phyloP scores from a whole-genome alignment of 805 yeast genomes.

The Teunomyces stri region DNA sequence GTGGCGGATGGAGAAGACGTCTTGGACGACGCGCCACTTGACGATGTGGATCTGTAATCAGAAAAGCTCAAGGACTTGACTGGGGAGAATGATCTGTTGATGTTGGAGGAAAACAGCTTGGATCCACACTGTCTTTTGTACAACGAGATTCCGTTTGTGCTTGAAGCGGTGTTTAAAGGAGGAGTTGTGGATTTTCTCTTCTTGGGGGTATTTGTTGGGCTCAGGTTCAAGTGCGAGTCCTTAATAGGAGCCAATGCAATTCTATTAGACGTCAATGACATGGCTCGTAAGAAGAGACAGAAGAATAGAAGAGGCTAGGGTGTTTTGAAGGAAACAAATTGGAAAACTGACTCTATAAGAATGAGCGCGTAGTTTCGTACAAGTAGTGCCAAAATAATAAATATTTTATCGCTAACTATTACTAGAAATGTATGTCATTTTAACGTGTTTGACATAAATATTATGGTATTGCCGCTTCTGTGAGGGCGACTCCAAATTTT shows the following conservation, averaged over 20 bases:
- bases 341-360: constrained; percentile 3
- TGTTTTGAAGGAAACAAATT: neutral
- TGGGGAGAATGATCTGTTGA: constrained; percentile 7
- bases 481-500: neutral
- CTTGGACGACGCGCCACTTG: neutral
- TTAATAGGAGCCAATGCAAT: constrained; percentile 39
- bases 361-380: constrained; percentile 1
- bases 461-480: constrained; percentile 4
- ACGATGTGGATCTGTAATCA: constrained; percentile 21
- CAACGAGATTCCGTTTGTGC: neutral
- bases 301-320: neutral
- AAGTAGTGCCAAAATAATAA: neutral
- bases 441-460: constrained; percentile 4
- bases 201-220: constrained; percentile 1
- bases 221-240: constrained; percentile 27
- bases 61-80: constrained; percentile 21
- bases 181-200: constrained; percentile 1
- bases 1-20: constrained; percentile 14
- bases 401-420: constrained; percentile 3
- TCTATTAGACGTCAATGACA: constrained; percentile 22
- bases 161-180: neutral
- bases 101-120: constrained; percentile 6
- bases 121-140: constrained; percentile 6
- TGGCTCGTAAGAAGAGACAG: neutral
- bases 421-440: constrained; percentile 1